Percentiles rank a stretch among this genome's conserved stretches.
phyloP scores from a whole-genome alignment of 1,284 basidiomycete genomes.

The Grifola frondosa region DNA sequence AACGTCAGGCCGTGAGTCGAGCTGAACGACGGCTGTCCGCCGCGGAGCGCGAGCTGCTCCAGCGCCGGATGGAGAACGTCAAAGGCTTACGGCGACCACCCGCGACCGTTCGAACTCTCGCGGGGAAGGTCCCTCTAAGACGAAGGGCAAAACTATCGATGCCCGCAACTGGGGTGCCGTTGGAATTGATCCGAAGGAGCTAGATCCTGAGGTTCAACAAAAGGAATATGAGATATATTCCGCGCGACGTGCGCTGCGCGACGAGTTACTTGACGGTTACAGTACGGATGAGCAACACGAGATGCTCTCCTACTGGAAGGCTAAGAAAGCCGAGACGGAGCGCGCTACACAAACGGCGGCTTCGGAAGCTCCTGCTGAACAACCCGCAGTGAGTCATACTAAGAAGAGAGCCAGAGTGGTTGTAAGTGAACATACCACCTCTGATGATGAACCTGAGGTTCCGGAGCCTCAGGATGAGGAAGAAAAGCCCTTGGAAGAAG shows the following conservation, averaged over 20 bases:
- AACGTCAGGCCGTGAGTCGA: not conserved
- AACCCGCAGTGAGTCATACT: too few species aligned
- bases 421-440: too few species aligned
- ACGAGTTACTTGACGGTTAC: not conserved
- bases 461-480: too few species aligned
- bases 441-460: too few species aligned
- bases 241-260: not conserved
- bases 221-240: slow-evolving; percentile 1
- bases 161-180: slow-evolving; percentile 13
- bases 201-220: slow-evolving; percentile 6
- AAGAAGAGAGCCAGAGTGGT: too few species aligned
- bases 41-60: slow-evolving; percentile 1
- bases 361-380: too few species aligned
- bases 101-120: not conserved
- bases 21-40: not conserved
- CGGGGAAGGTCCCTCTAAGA: slow-evolving; percentile 11
- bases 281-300: slow-evolving; percentile 2
- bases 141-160: slow-evolving; percentile 5
- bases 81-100: not conserved
- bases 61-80: too few species aligned
- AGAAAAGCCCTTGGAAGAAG: too few species aligned
- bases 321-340: not conserved
- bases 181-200: slow-evolving; percentile 1
- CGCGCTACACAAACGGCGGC: too few species aligned
- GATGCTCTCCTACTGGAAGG: slow-evolving; percentile 6